A percentile compares a stretch with the other conserved stretches of the same genome.
phyloP scores from a whole-genome alignment of 2,329 filamentous ascomycete genomes.

The Sporothrix mexicana region DNA sequence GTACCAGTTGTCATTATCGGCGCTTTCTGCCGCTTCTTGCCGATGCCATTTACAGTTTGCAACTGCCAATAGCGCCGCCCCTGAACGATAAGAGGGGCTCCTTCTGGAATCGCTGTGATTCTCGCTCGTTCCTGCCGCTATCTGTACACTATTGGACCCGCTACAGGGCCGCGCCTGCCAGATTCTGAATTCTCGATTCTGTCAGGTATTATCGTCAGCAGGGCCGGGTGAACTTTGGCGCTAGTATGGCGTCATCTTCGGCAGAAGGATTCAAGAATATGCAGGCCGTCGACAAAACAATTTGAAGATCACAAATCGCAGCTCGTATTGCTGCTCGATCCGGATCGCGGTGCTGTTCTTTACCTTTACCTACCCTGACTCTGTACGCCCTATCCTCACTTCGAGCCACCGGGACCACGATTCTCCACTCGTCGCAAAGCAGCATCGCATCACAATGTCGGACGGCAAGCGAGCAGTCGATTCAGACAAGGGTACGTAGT shows the following conservation, averaged over 20 bases:
- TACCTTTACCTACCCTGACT: too few relatives aligned
- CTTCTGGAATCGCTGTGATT: neutral
- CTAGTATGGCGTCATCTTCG: constrained; percentile 35
- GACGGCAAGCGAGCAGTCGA: constrained; percentile 45
- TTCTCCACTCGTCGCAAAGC: neutral
- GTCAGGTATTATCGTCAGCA: neutral
- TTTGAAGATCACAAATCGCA: neutral
- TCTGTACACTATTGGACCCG: neutral
- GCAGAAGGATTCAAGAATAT: constrained; percentile 4
- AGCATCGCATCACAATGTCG: constrained; percentile 39
- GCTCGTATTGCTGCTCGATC: neutral
- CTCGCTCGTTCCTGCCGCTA: constrained; percentile 1
- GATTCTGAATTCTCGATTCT: neutral
- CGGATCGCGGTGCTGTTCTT: neutral
- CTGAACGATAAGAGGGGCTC: neutral
- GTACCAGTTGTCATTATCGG: neutral
- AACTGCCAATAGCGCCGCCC: constrained; percentile 7
- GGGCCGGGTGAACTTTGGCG: constrained; percentile 7
- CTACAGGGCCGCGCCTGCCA: neutral
- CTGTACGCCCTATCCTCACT: too few relatives aligned
- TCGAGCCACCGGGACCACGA: too few relatives aligned
- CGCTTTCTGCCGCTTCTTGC: constrained; percentile 10
- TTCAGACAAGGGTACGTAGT: constrained; percentile 42
- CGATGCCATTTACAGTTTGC: neutral
- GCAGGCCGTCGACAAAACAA: neutral